Base-by-base conservation (phyloP, 495 filamentous ascomycete species). In the Opeltia flavorubescens region DNA sequence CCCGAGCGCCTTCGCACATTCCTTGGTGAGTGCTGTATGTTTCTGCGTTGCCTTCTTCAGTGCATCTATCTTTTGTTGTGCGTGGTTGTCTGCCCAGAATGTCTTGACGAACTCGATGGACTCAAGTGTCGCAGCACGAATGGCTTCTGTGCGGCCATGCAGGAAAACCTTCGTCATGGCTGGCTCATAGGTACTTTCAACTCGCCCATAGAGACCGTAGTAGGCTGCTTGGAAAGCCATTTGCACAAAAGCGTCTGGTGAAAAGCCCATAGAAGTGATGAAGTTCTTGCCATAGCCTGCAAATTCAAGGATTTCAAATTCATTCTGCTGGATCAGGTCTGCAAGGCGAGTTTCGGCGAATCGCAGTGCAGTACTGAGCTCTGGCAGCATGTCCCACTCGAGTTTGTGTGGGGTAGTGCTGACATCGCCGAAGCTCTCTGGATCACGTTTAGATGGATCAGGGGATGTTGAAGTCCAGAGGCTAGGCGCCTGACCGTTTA, bases 151-250 rank as follows among this genome's bases (percentile, higher is more conserved):
- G 20, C 91, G 81, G 9, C 91, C 91, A 54, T 96, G 91, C 28
- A 93, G 75, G 63, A 77, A 98, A 44, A 78, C 63, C 64, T 98
- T 98, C 13, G 91, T 98, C 91, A 98, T 98, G 24, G 91, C 88
- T 13, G 91, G 93, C 63, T 98, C 91, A 61, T 98, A 98, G 2
- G 85, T 89, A 58, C 85, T 93, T 63, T 96, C 91, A 4, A 94
- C 72, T 4, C 86, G 77, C 5, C 91, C 91, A 55, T 98, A 98
- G 27, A 98, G 77, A 25, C 93, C 91, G 57, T 96, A 98, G 68
- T 98, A 96, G 12, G 93, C 91, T 24, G 91, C 91, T 62, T 98
- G 91, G 68, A 95, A 96, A 3, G 91, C 93, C 91, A 96, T 96
- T 62, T 98, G 91, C 26, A 98, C 85, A 54, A 95, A 98, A 1